Evolutionary conservation across 1,284 basidiomycete species (phyloP).

Genomic region (Tilletia horrida): DNA sequence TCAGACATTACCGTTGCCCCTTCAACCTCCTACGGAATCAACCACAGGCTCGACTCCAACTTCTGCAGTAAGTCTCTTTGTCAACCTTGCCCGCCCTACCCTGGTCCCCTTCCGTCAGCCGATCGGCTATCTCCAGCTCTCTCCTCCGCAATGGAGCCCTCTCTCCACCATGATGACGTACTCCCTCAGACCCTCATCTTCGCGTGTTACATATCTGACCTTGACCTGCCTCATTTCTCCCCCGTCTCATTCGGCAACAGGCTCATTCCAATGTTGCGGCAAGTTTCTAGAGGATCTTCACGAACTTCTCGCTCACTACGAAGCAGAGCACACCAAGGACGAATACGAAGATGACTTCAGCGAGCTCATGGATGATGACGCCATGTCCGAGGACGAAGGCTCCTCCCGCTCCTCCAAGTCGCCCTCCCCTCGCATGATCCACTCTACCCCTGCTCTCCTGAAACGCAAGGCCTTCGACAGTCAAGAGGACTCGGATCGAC

Average conservation of each 20-base stretch:
- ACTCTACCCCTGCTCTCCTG: slow-evolving; percentile 14
- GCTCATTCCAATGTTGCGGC: slow-evolving; percentile 41
- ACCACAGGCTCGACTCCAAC: slow-evolving; percentile 45
- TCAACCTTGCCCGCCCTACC: not conserved
- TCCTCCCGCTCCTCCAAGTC: slow-evolving; percentile 41
- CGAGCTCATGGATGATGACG: slow-evolving; percentile 40
- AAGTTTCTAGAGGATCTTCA: slow-evolving; percentile 50
- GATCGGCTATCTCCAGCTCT: no score
- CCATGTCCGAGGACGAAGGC: slow-evolving; percentile 31
- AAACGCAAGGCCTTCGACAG: slow-evolving; percentile 23
- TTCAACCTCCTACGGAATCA: slow-evolving; percentile 31
- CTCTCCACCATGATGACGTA: no score
- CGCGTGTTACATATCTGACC: not conserved
- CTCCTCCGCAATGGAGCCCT: no score
- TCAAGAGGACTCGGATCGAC: slow-evolving; percentile 26
- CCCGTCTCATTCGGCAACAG: not conserved
- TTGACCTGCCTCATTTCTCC: not conserved
- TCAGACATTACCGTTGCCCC: slow-evolving; percentile 48
- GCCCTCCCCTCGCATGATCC: slow-evolving; percentile 38
- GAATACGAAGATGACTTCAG: slow-evolving; percentile 50
- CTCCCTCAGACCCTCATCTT: no score
- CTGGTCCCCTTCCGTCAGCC: no score
- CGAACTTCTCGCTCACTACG: slow-evolving; percentile 54
- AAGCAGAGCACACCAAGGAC: slow-evolving; percentile 53
- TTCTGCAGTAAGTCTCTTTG: slow-evolving; percentile 52